These are phyloP conservation scores for Puccinia horiana DNA, from an alignment of 1,284 basidiomycete species.

Conservation along the genomic window DNA sequence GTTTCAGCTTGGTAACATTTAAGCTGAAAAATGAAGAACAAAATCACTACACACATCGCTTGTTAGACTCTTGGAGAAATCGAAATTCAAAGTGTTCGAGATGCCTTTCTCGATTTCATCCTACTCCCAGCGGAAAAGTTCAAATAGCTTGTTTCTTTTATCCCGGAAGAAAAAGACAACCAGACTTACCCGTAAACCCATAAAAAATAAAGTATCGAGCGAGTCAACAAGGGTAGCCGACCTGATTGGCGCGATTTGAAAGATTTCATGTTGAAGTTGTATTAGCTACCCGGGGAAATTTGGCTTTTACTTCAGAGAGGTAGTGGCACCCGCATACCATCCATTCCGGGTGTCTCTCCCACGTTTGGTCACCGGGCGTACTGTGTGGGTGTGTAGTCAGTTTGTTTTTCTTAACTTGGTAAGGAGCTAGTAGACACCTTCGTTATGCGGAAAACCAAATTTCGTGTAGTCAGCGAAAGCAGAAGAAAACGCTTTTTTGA, in stretches of 20 bases:
- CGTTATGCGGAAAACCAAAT: slow-evolving; percentile 41
- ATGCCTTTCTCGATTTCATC: slow-evolving; percentile 33
- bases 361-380: slow-evolving; percentile 37
- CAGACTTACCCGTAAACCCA: slow-evolving; percentile 13
- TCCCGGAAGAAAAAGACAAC: neutral
- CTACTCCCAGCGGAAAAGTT: neutral
- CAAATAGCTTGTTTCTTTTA: neutral
- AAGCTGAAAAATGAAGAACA: neutral
- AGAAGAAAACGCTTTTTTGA: slow-evolving; percentile 23
- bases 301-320: neutral
- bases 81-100: slow-evolving; percentile 36
- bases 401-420: neutral
- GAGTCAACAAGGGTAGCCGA: slow-evolving; percentile 47
- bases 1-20: too few species aligned
- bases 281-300: neutral
- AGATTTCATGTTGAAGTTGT: neutral
- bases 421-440: slow-evolving; percentile 6
- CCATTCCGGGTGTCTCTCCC: slow-evolving; percentile 41
- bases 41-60: slow-evolving; percentile 4
- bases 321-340: slow-evolving; percentile 15
- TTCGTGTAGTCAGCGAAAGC: slow-evolving; percentile 46
- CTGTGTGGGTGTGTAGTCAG: neutral
- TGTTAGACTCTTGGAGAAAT: slow-evolving; percentile 45
- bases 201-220: slow-evolving; percentile 39
- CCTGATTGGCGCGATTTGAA: slow-evolving; percentile 7